Base-by-base conservation (phyloP, 352 stramenopile genomes). In the Phytopythium kandeliae region DNA sequence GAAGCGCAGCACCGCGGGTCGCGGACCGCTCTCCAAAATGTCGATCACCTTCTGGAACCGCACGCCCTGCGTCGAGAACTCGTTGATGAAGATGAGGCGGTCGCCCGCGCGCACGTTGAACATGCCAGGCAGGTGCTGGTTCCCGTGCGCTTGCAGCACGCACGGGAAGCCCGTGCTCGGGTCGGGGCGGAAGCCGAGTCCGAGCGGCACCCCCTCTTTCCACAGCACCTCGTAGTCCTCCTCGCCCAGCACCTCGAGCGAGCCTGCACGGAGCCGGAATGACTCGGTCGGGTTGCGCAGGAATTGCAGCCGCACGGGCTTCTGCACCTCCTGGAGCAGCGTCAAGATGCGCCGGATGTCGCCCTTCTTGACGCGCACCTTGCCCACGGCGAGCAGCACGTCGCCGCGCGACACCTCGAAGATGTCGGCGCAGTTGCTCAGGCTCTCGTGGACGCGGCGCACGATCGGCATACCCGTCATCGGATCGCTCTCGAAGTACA, bases 141-240 rank as follows among this genome's bases (percentile, higher is more conserved):
- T 93, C 10, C 79, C 79, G 64, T 91, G 84, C 7, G 80, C 67
- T 54, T 89, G 79, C 45, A 91, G 73, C 12, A 91, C 79, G 6
- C 80, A 86, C 16, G 82, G 80, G 42, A 78, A 91, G 26, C 82
- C 80, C 40, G 69, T 88, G 21, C 75, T 80, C n/a, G 71, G 72
- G 51, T 89, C 76, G 0, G 83, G 83, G 17, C 81, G 82, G 57
- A 95, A 95, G 3, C 83, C 81, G 21, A 94, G 65, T 31, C 79
- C 81, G 36, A 94, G 80, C 6, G 83, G 80, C 12, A 92, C 80
- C n/a, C 78, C 78, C 61, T 94, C 81, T 40, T 81, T 81, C 84
- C 84, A 95, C 37, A 92, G 46, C 31, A 95, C 82, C 48, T 95
- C 84, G 49, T 92, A 95, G 43, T 95, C 84, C 60, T 95, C 78